These are phyloP conservation scores for Monosporascus sp. DNA, from an alignment of 2,329 filamentous ascomycete genomes.

Conservation along the genomic window DNA sequence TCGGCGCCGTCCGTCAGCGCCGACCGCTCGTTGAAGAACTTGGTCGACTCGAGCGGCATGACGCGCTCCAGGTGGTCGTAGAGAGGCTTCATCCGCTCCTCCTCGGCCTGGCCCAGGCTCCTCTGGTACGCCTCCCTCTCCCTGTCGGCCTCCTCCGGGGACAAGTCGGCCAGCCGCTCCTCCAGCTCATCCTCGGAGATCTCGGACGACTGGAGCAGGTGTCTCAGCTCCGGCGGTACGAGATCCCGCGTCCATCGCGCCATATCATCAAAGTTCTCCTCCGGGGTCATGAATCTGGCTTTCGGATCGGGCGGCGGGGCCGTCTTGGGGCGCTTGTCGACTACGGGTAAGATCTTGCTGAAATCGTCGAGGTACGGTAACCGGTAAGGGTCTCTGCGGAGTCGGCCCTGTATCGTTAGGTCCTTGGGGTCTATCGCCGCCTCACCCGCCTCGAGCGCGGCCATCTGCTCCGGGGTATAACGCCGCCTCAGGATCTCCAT, in stretches of 20 bases:
- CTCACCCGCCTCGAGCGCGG: slow-evolving; percentile 77
- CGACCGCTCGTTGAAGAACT: slow-evolving; percentile 28
- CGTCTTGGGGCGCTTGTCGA: slow-evolving; percentile 61
- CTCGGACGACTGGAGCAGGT: slow-evolving; percentile 24
- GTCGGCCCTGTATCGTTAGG: slow-evolving; percentile 64
- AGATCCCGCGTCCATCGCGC: slow-evolving; percentile 39
- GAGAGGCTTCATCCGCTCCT: neutral
- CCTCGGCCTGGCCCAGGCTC: neutral
- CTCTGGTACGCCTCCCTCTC: slow-evolving; percentile 3
- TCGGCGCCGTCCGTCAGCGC: slow-evolving; percentile 27
- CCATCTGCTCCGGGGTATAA: slow-evolving; percentile 78
- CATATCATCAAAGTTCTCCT: slow-evolving; percentile 58
- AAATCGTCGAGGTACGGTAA: slow-evolving; percentile 81
- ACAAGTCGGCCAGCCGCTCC: slow-evolving; percentile 26
- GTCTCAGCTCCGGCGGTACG: slow-evolving; percentile 36
- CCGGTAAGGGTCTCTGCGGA: slow-evolving; percentile 67
- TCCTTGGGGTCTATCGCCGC: slow-evolving; percentile 68
- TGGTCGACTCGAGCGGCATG: slow-evolving; percentile 14
- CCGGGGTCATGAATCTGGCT: slow-evolving; percentile 54
- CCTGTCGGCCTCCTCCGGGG: slow-evolving; percentile 14
- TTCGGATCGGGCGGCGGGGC: slow-evolving; percentile 47
- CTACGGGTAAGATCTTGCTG: slow-evolving; percentile 65
- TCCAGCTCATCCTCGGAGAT: slow-evolving; percentile 44
- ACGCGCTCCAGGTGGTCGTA: slow-evolving; percentile 9
- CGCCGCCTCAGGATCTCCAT: slow-evolving; percentile 54